Conservation (phyloP, 176 grass and related monocot species). For the Hordeum vulgare region DNA sequence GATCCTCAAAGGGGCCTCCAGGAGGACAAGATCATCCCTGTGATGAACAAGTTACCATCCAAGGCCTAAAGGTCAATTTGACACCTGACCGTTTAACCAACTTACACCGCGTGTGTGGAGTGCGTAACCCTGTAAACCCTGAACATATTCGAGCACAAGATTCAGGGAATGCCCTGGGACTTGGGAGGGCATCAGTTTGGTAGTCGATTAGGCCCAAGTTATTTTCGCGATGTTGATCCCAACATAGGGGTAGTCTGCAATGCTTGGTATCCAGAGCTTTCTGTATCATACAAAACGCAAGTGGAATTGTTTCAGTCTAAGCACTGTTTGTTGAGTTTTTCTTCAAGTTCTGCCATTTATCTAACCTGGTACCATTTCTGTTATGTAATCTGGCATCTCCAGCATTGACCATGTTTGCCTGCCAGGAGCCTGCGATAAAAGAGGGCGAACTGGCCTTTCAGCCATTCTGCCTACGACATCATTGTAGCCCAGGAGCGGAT, state of each 20-base stretch:
- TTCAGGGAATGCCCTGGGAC: background rate
- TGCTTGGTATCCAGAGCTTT: background rate
- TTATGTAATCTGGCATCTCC: background rate
- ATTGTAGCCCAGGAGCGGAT: background rate
- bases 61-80: slow-evolving; percentile 37
- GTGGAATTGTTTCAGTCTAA: background rate
- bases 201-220: too few species aligned
- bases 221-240: background rate
- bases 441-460: background rate
- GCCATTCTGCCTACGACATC: background rate
- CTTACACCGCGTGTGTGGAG: background rate
- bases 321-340: background rate
- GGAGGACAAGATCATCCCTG: slow-evolving; percentile 63
- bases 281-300: background rate
- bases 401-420: background rate
- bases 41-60: slow-evolving; percentile 59
- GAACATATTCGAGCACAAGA: background rate
- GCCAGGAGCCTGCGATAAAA: background rate
- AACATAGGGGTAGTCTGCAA: background rate
- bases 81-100: background rate
- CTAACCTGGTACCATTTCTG: background rate
- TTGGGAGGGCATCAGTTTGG: background rate
- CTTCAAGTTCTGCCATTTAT: background rate
- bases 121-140: background rate
- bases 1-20: slow-evolving; percentile 46